These are phyloP conservation scores for Fusarium marasasianum DNA, from an alignment of 2,329 filamentous ascomycete genomes.

Conservation along the genomic window DNA sequence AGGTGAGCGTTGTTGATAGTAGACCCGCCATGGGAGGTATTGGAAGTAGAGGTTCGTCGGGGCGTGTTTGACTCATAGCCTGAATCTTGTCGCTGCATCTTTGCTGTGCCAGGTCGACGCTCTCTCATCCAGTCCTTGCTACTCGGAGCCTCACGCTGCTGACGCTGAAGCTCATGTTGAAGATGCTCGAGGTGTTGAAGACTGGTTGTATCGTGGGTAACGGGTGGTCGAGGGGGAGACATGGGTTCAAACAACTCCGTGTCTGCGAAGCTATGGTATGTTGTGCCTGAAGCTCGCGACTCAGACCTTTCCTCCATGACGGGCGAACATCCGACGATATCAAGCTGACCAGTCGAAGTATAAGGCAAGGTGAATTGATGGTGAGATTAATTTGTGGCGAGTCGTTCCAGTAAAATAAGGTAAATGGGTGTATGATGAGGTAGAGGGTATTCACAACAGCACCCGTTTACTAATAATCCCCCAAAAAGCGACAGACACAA, in stretches of 20 bases:
- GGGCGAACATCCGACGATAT: constrained; percentile 34
- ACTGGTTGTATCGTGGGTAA: constrained; percentile 35
- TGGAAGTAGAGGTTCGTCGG: constrained; percentile 52
- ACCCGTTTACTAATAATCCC: neutral
- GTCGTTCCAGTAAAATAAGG: neutral
- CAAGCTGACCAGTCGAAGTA: neutral
- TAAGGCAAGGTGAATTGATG: neutral
- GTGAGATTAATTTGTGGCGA: constrained; percentile 2
- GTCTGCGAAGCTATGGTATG: constrained; percentile 65
- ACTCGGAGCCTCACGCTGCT: constrained; percentile 27
- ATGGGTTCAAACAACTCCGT: constrained; percentile 57
- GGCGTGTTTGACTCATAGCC: constrained; percentile 64
- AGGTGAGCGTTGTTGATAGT: constrained; percentile 37
- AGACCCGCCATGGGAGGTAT: constrained; percentile 39
- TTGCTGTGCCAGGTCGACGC: constrained; percentile 45
- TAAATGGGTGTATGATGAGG: neutral
- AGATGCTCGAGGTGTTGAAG: constrained; percentile 37
- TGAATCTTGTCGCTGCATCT: constrained; percentile 66
- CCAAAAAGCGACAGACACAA: constrained; percentile 32
- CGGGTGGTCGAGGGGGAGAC: constrained; percentile 41
- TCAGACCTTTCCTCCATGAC: constrained; percentile 51
- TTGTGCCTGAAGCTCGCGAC: constrained; percentile 58
- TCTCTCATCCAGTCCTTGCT: constrained; percentile 36
- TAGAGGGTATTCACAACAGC: constrained; percentile 26
- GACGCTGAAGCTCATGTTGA: constrained; percentile 33